Evolutionary conservation across 805 yeast species (phyloP).

Genomic region (Cyberlindnera mycetangii): DNA sequence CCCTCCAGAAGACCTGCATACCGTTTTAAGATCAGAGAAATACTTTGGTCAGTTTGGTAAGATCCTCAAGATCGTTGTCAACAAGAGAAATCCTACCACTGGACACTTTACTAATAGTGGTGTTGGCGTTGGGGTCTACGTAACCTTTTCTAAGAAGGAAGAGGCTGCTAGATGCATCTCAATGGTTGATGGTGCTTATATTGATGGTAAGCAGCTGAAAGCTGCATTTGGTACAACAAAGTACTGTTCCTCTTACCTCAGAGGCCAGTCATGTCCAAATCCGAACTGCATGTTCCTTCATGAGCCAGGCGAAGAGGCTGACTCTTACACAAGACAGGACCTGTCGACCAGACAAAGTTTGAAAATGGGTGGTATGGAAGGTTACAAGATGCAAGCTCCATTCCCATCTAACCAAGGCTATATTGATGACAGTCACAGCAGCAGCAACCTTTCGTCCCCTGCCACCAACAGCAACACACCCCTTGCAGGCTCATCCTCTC

Average conservation of each 20-base stretch:
- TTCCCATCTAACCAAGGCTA: conserved; percentile 13
- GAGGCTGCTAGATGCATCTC: conserved; percentile 93
- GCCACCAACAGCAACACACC: conserved; percentile 16
- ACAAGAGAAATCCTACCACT: conserved; percentile 57
- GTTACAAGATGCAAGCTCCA: conserved; percentile 14
- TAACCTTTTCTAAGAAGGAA: conserved; percentile 87
- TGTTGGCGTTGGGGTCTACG: conserved; percentile 92
- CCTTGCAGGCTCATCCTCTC: conserved; percentile 6
- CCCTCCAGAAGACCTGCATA: conserved; percentile 78
- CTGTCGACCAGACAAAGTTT: conserved; percentile 72
- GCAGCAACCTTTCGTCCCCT: conserved; percentile 15
- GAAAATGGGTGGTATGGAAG: conserved; percentile 41
- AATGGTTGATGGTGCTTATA: conserved; percentile 87
- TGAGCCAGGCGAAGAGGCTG: conserved; percentile 99
- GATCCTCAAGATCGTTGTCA: conserved; percentile 89
- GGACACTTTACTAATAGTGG: conserved; percentile 26
- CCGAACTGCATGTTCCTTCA: conserved; percentile 99
- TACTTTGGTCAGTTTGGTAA: conserved; percentile 99
- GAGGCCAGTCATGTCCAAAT: conserved; percentile 96
- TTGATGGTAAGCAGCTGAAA: conserved; percentile 84
- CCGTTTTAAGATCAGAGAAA: conserved; percentile 80
- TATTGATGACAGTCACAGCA: conserved; percentile 11
- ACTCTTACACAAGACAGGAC: conserved; percentile 88
- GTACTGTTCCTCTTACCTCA: conserved; percentile 91
- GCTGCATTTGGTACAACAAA: conserved; percentile 99